These are phyloP conservation scores for Amanita fuliginea DNA, from an alignment of 768 basidiomycete species.

Conservation along the genomic window DNA sequence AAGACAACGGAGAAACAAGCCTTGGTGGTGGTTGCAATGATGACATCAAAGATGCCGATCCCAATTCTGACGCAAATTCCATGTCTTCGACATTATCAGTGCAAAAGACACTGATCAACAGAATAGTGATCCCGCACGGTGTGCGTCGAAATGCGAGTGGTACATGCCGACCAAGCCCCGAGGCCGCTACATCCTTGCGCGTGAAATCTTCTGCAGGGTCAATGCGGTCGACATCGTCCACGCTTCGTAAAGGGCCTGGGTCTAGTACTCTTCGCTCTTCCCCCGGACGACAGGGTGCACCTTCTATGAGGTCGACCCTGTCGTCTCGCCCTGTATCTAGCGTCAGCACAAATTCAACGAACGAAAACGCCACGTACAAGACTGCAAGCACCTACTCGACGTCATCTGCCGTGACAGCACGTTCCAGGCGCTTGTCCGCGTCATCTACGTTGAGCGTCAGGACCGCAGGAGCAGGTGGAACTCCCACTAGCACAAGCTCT, in stretches of 20 bases:
- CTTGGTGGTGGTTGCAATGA: neutral
- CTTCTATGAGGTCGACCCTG: neutral
- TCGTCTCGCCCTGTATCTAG: slow-evolving; percentile 10
- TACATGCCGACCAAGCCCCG: slow-evolving; percentile 1
- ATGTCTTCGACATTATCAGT: neutral
- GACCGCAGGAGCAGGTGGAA: neutral
- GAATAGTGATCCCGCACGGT: slow-evolving; percentile 1
- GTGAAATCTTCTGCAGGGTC: slow-evolving; percentile 24
- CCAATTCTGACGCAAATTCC: slow-evolving; percentile 1
- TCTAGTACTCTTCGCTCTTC: slow-evolving; percentile 1
- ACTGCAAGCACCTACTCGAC: slow-evolving; percentile 5
- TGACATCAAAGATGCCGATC: neutral
- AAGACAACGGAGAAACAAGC: neutral
- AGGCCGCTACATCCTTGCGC: slow-evolving; percentile 6
- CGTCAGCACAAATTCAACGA: slow-evolving; percentile 11
- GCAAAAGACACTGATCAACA: slow-evolving; percentile 6
- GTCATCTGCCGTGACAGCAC: slow-evolving; percentile 1
- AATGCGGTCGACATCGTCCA: slow-evolving; percentile 21
- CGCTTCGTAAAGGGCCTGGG: slow-evolving; percentile 16
- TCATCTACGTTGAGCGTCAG: neutral
- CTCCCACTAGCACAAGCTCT: neutral
- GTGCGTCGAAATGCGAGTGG: slow-evolving; percentile 1
- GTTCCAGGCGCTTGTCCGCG: slow-evolving; percentile 1
- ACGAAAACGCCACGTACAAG: neutral
- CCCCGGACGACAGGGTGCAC: neutral